Conservation (phyloP, 2,329 filamentous ascomycete species). For the Cryphonectria nitschkei region DNA sequence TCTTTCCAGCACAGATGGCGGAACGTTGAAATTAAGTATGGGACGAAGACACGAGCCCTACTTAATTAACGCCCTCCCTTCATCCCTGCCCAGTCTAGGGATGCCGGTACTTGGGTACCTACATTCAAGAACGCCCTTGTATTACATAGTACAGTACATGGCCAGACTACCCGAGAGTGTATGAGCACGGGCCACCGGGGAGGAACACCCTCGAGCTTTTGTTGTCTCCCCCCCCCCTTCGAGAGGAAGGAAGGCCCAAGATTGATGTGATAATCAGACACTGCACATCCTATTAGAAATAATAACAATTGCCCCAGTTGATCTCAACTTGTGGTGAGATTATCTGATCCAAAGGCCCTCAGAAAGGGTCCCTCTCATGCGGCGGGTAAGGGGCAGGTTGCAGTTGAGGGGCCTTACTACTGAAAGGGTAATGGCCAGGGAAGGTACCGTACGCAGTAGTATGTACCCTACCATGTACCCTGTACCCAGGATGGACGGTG, state of each 20-base stretch:
- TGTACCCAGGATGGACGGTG: slow-evolving; percentile 8
- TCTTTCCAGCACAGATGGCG: slow-evolving; percentile 18
- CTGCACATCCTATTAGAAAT: neutral
- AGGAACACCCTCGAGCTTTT: neutral
- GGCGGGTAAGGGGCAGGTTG: slow-evolving; percentile 16
- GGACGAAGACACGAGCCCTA: slow-evolving; percentile 18
- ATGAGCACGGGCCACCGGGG: slow-evolving; percentile 5
- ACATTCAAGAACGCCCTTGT: neutral
- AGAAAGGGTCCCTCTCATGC: neutral
- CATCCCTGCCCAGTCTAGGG: slow-evolving; percentile 23
- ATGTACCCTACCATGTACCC: neutral
- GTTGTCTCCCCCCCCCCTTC: neutral
- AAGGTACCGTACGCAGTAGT: neutral
- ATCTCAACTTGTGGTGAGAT: slow-evolving; percentile 4
- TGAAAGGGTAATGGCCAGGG: neutral
- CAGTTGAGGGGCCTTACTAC: neutral
- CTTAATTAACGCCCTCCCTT: slow-evolving; percentile 7
- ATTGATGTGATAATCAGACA: neutral
- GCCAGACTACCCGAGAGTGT: neutral
- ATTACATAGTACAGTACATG: neutral
- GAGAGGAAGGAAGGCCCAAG: neutral
- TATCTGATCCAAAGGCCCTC: neutral
- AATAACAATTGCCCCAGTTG: slow-evolving; percentile 2
- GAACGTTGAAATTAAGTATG: slow-evolving; percentile 28
- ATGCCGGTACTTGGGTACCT: slow-evolving; percentile 23